These are phyloP conservation scores for Cercospora sesami DNA, from an alignment of 2,329 filamentous ascomycete species.

Conservation along the genomic window DNA sequence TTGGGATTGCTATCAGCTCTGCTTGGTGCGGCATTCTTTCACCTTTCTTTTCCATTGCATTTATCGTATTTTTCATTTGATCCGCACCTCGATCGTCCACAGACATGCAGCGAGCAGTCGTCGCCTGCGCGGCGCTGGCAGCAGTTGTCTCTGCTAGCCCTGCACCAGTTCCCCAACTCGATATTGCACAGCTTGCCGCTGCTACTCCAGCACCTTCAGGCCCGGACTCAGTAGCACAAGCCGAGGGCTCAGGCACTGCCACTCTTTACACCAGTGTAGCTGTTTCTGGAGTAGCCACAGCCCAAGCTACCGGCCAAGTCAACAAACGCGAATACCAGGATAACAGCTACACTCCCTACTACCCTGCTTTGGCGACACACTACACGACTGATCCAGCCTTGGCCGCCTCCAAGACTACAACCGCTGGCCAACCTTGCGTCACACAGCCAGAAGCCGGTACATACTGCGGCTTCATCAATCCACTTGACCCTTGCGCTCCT, in stretches of 20 bases:
- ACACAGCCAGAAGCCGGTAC: conserved; percentile 38
- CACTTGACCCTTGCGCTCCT: conserved; percentile 41
- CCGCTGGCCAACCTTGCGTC: conserved; percentile 33
- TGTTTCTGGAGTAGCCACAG: conserved; percentile 24
- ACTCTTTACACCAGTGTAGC: conserved; percentile 26
- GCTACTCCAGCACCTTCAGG: conserved; percentile 29
- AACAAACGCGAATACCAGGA: conserved; percentile 21
- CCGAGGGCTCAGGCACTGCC: conserved; percentile 22
- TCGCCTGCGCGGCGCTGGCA: conserved; percentile 19
- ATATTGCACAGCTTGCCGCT: conserved; percentile 23
- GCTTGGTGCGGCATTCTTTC: not conserved
- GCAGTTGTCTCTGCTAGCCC: conserved; percentile 19
- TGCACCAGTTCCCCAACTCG: conserved; percentile 22
- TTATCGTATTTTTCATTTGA: not conserved
- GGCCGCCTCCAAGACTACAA: conserved; percentile 28
- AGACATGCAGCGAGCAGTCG: conserved; percentile 6
- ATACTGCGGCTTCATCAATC: conserved; percentile 44
- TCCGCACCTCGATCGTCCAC: not conserved
- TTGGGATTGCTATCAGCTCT: not conserved
- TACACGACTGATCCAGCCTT: conserved; percentile 31
- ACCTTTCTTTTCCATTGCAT: not conserved
- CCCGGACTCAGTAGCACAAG: conserved; percentile 16
- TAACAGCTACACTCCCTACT: conserved; percentile 28
- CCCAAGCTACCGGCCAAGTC: conserved; percentile 9
- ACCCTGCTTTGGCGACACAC: conserved; percentile 28